Conservation (phyloP, 352 stramenopile genomes). For the Phytophthora syringae region DNA sequence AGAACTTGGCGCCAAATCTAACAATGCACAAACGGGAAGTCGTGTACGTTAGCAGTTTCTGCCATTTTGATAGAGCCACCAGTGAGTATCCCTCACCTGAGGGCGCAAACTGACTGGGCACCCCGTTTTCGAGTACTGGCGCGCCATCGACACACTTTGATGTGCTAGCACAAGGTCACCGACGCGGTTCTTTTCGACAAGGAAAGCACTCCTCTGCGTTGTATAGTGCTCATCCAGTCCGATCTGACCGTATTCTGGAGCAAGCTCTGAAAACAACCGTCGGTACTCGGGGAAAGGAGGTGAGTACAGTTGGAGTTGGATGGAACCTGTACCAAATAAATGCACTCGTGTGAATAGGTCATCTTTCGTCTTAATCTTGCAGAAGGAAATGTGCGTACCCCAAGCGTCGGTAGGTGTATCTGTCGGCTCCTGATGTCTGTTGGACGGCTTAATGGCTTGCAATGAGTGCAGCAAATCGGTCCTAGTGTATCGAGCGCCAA, state of each 20-base stretch:
- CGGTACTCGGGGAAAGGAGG: conserved; percentile 50
- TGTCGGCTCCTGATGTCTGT: conserved; percentile 33
- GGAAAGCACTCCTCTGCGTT: conserved; percentile 54
- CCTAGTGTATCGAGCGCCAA: too few relatives aligned
- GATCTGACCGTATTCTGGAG: conserved; percentile 58
- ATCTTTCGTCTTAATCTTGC: not conserved
- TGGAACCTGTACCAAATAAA: conserved; percentile 50
- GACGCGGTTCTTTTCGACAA: conserved; percentile 69
- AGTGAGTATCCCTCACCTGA: conserved; percentile 31
- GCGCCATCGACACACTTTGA: conserved; percentile 71
- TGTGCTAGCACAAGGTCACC: conserved; percentile 68
- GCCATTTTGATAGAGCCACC: not conserved
- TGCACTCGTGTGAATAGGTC: not conserved
- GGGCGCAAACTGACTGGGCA: conserved; percentile 64
- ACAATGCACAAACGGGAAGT: not conserved
- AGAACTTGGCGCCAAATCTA: conserved; percentile 75
- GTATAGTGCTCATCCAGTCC: conserved; percentile 74
- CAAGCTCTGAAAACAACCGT: conserved; percentile 57
- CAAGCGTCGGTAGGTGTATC: conserved; percentile 30
- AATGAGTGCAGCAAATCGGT: conserved; percentile 67
- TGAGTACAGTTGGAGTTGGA: conserved; percentile 61
- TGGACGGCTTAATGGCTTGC: conserved; percentile 64
- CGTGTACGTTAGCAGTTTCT: not conserved
- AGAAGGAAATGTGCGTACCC: conserved; percentile 24
- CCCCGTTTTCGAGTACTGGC: conserved; percentile 81